phyloP scores from a whole-genome alignment of 352 stramenopile genomes.

The Plasmopara halstedii region DNA sequence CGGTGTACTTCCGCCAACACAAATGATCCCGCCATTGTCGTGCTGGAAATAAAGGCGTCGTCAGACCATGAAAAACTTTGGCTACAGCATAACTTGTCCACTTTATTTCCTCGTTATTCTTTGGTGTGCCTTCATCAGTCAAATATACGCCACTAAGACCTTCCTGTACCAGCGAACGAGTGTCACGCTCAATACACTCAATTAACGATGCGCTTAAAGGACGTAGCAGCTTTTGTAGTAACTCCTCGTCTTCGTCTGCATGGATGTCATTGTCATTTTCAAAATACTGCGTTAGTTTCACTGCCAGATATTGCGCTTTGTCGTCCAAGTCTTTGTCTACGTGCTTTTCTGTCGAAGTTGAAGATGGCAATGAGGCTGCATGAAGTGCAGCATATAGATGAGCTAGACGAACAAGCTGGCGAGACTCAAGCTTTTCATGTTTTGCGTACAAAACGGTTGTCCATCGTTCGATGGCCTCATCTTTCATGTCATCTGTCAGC shows the following conservation, averaged over 20 bases:
- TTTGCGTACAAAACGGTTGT: constrained; percentile 46
- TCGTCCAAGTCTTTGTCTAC: constrained; percentile 12
- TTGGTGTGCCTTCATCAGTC: constrained; percentile 11
- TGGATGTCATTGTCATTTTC: constrained; percentile 23
- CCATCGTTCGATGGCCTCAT: constrained; percentile 22
- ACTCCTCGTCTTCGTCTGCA: constrained; percentile 20
- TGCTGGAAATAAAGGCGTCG: constrained; percentile 50
- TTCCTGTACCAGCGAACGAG: constrained; percentile 27
- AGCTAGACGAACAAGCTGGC: constrained; percentile 52
- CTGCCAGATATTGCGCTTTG: constrained; percentile 34
- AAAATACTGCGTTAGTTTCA: constrained; percentile 58
- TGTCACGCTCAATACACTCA: constrained; percentile 49
- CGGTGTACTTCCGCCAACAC: constrained; percentile 57
- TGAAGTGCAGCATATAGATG: constrained; percentile 47
- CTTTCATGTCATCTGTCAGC: constrained; percentile 1
- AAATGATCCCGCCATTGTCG: constrained; percentile 55
- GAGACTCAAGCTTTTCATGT: constrained; percentile 44
- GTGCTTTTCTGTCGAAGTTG: constrained; percentile 8
- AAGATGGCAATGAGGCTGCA: constrained; percentile 24
- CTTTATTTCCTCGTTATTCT: constrained; percentile 10
- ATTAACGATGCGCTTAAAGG: constrained; percentile 43
- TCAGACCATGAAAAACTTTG: constrained; percentile 70
- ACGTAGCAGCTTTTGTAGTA: constrained; percentile 38
- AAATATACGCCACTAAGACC: constrained; percentile 8
- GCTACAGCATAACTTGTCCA: constrained; percentile 70